Evolutionary conservation across 306 rosid genomes (phyloP).

Genomic region (Inga oerstediana): DNA sequence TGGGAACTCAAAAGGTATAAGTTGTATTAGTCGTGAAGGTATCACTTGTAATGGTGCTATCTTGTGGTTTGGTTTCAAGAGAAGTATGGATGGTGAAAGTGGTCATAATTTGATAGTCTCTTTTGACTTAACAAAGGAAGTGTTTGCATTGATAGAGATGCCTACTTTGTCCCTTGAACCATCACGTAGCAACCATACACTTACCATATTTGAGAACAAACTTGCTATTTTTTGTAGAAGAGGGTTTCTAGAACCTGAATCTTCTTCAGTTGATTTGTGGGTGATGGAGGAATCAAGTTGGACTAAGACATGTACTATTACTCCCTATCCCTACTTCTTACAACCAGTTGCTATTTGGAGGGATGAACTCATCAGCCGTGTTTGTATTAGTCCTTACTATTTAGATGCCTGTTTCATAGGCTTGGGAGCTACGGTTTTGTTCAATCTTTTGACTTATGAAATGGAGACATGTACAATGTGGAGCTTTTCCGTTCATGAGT

Average conservation of each 20-base stretch:
- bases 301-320: background rate
- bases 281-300: background rate
- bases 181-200: background rate
- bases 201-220: background rate
- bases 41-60: background rate
- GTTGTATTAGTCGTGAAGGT: background rate
- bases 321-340: background rate
- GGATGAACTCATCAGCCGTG: background rate
- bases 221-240: background rate
- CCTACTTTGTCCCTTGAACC: background rate
- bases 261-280: background rate
- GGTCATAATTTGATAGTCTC: background rate
- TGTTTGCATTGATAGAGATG: background rate
- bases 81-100: background rate
- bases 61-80: background rate
- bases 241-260: background rate
- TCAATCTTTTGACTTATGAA: background rate
- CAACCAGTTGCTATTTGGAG: background rate
- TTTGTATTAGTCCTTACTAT: too few relatives aligned
- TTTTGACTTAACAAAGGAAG: background rate
- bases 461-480: background rate
- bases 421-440: background rate
- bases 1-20: background rate
- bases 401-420: too few relatives aligned
- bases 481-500: too few relatives aligned